Evolutionary conservation across 1,284 basidiomycete genomes (phyloP).

Genomic region (Puccinia horiana): DNA sequence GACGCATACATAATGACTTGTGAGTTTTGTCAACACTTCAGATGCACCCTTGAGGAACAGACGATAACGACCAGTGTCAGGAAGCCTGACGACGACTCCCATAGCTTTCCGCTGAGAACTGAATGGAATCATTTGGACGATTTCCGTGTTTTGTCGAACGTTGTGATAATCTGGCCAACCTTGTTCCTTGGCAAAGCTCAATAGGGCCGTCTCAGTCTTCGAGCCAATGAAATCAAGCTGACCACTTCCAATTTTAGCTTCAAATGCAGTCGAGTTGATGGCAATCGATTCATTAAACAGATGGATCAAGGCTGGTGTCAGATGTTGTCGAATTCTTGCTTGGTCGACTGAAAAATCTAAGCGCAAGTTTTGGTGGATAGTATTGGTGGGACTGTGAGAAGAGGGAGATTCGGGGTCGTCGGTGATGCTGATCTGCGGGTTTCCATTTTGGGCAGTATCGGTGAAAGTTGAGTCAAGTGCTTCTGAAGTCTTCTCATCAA

Average conservation of each 20-base stretch:
- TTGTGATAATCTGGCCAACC: conserved; percentile 68
- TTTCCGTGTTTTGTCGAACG: conserved; percentile 55
- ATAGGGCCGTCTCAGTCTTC: conserved; percentile 59
- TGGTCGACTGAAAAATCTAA: conserved; percentile 50
- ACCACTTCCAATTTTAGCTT: conserved; percentile 29
- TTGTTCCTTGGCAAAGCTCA: conserved; percentile 76
- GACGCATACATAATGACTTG: conserved; percentile 32
- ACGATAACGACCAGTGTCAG: conserved; percentile 54
- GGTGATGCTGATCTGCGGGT: conserved; percentile 16
- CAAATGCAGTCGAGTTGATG: conserved; percentile 52
- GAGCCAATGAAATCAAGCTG: conserved; percentile 57
- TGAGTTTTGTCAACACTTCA: conserved; percentile 56
- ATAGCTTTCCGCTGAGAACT: conserved; percentile 60
- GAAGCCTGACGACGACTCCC: conserved; percentile 58
- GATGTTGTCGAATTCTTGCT: conserved; percentile 2
- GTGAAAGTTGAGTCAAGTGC: neutral
- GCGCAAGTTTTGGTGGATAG: conserved; percentile 35
- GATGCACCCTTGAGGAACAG: conserved; percentile 59
- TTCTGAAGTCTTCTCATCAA: conserved; percentile 63
- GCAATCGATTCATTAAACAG: conserved; percentile 51
- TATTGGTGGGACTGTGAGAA: neutral
- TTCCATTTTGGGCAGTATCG: neutral
- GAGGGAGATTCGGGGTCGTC: conserved; percentile 16
- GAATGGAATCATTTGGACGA: conserved; percentile 59
- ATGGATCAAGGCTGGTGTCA: conserved; percentile 20